phyloP scores from a whole-genome alignment of 2,329 filamentous ascomycete genomes.

The Macrophomina phaseolina region DNA sequence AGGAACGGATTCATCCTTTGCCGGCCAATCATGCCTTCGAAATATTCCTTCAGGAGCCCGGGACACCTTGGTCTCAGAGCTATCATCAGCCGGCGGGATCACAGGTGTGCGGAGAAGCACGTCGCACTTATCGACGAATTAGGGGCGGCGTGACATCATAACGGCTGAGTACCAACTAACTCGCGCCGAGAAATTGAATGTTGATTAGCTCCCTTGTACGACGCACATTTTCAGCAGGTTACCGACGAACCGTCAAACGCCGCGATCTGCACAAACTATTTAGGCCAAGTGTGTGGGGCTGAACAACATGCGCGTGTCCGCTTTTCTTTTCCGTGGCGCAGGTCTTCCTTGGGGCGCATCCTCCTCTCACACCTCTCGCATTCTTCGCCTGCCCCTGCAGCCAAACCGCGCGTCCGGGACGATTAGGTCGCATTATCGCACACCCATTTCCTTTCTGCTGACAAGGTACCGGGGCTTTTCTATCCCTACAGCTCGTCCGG shows the following conservation, averaged over 20 bases:
- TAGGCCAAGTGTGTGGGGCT: not conserved
- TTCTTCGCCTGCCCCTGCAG: not conserved
- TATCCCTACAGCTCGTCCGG: too few relatives aligned
- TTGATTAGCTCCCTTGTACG: not conserved
- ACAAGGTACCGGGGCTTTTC: not conserved
- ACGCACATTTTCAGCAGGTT: not conserved
- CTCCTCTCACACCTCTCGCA: not conserved
- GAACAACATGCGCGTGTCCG: not conserved
- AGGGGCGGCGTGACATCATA: constrained; percentile 13
- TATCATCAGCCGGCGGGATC: not conserved
- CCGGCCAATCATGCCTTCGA: not conserved
- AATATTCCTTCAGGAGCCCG: not conserved
- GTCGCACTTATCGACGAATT: not conserved
- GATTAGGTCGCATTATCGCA: not conserved
- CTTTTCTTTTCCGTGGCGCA: not conserved
- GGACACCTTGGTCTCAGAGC: not conserved
- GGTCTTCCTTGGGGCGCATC: not conserved
- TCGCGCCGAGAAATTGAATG: not conserved
- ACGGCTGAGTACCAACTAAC: not conserved
- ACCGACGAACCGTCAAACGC: not conserved
- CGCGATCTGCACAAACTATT: not conserved
- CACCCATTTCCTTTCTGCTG: not conserved
- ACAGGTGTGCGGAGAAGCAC: not conserved
- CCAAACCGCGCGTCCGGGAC: not conserved
- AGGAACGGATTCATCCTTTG: not conserved